phyloP scores from a whole-genome alignment of 1,139 yeast species.

The Taiozyma onychis region DNA sequence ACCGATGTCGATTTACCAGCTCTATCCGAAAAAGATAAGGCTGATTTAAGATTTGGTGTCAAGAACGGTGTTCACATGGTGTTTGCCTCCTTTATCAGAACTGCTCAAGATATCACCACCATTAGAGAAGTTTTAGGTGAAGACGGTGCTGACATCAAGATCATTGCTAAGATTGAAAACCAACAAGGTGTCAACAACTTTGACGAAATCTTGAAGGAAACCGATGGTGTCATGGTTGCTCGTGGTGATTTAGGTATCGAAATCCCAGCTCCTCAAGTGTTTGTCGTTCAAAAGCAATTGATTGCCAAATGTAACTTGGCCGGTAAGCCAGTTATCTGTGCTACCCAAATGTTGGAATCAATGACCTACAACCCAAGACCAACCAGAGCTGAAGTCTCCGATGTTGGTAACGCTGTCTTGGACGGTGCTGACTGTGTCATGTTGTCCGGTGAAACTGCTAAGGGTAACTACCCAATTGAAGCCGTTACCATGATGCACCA shows the following conservation, averaged over 20 bases:
- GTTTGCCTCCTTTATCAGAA: conserved; percentile 96
- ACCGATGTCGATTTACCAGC: conserved; percentile 99
- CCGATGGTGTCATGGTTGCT: conserved; percentile 99
- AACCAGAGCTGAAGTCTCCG: conserved; percentile 99
- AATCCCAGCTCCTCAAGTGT: conserved; percentile 98
- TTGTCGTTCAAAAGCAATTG: conserved; percentile 97
- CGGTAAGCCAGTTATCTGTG: conserved; percentile 99
- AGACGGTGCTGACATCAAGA: conserved; percentile 93
- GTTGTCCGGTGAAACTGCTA: conserved; percentile 99
- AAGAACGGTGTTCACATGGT: conserved; percentile 96
- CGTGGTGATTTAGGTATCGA: conserved; percentile 99
- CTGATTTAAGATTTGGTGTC: conserved; percentile 90
- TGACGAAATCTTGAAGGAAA: conserved; percentile 87
- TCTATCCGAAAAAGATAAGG: conserved; percentile 90
- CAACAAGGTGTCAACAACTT: conserved; percentile 99
- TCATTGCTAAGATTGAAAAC: conserved; percentile 95
- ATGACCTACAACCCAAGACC: conserved; percentile 99
- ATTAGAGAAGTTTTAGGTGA: conserved; percentile 95
- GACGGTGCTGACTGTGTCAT: conserved; percentile 99
- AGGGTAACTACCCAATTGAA: conserved; percentile 96
- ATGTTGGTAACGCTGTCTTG: conserved; percentile 97
- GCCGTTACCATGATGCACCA: conserved; percentile 99
- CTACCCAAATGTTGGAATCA: conserved; percentile 99
- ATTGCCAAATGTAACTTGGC: conserved; percentile 99
- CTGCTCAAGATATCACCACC: conserved; percentile 82